A percentile compares a stretch with the other conserved stretches of the same genome.
Evolutionary conservation across 306 rosid genomes (phyloP).

Genomic region (Biancaea sappan): DNA sequence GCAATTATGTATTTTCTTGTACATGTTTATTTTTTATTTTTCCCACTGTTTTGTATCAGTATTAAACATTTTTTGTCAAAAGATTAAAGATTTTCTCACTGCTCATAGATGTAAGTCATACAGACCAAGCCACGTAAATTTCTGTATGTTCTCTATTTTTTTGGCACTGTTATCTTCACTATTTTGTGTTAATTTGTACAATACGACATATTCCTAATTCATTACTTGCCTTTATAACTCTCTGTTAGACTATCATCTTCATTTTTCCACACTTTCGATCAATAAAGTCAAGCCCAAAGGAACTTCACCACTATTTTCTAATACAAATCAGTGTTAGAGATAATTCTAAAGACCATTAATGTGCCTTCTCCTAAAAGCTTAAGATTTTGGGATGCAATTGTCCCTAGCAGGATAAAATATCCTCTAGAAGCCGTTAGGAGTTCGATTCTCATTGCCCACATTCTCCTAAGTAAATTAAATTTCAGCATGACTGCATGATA

Average conservation of each 20-base stretch:
- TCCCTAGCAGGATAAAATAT: background rate
- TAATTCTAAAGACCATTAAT: background rate
- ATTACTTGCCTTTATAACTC: background rate
- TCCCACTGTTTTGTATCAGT: too few species aligned
- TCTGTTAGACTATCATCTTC: background rate
- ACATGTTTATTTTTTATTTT: too few species aligned
- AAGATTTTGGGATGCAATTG: background rate
- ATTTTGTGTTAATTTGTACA: too few species aligned
- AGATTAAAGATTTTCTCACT: too few species aligned
- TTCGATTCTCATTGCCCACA: background rate
- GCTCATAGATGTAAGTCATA: too few species aligned
- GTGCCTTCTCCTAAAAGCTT: background rate
- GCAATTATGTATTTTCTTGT: too few species aligned
- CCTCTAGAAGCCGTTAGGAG: background rate
- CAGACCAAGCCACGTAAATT: too few species aligned
- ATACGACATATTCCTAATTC: background rate
- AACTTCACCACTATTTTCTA: conserved; percentile 4
- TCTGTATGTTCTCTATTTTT: too few species aligned
- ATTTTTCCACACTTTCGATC: background rate
- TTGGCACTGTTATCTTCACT: too few species aligned
- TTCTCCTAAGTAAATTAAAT: background rate
- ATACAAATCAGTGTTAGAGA: background rate
- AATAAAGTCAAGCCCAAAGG: background rate
- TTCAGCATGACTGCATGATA: background rate
- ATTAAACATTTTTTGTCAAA: too few species aligned